A percentile compares a stretch with the other conserved stretches of the same genome.
Evolutionary conservation across 192 early-diverging fungal genomes (phyloP).

Genomic region (Coemansia sp.): DNA sequence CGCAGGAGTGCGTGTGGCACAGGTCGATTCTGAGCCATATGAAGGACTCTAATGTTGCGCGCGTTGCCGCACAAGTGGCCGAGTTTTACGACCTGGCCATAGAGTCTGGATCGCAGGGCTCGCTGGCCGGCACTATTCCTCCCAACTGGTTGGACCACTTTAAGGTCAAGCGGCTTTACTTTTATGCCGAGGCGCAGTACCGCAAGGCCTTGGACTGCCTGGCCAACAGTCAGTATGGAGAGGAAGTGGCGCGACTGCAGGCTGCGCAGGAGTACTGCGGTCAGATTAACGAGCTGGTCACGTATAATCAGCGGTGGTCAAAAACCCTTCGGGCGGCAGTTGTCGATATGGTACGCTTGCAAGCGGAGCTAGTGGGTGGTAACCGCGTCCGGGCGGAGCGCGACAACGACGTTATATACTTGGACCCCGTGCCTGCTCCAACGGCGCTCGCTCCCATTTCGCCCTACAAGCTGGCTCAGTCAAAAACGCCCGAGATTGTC

Average conservation of each 20-base stretch:
- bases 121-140: conserved; percentile 61
- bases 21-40: conserved; percentile 82
- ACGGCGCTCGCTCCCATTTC: conserved; percentile 65
- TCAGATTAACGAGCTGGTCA: conserved; percentile 36
- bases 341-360: conserved; percentile 38
- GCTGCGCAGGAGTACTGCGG: conserved; percentile 39
- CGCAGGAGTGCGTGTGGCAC: conserved; percentile 93
- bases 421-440: conserved; percentile 73
- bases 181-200: conserved; percentile 77
- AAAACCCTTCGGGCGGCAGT: conserved; percentile 34
- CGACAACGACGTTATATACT: conserved; percentile 93
- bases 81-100: conserved; percentile 72
- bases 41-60: conserved; percentile 77
- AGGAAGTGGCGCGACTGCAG: conserved; percentile 79
- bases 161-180: conserved; percentile 76
- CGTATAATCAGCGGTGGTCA: conserved; percentile 50
- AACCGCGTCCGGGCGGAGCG: conserved; percentile 71
- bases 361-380: conserved; percentile 56
- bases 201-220: conserved; percentile 77
- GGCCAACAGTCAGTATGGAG: conserved; percentile 78
- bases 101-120: conserved; percentile 67
- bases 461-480: conserved; percentile 74
- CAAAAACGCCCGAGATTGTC: conserved; percentile 62
- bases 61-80: conserved; percentile 76
- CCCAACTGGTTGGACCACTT: conserved; percentile 71